Base-by-base conservation (phyloP, 352 stramenopile genomes). In the Globisporangium heterothallicum region DNA sequence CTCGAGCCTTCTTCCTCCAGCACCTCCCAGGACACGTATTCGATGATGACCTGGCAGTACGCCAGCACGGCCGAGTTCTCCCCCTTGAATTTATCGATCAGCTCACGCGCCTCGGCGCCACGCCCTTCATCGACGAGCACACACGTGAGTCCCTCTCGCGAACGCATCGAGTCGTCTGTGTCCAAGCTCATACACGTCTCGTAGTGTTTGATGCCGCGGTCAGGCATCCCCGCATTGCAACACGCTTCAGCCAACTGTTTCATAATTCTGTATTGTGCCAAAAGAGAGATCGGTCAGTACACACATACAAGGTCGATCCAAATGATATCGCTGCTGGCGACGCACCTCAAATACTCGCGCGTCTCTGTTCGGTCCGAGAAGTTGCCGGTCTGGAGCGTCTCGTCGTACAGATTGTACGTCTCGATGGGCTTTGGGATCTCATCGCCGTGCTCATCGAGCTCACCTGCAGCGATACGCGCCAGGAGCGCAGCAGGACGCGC, bases 21-120 rank as follows among this genome's bases (percentile, higher is more conserved):
- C 44, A 94, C 84, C 56, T 94, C 84, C 84, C 84, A 94, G 19
- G 78, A 91, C 34, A 94, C 80, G 64, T 94, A 94, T 56, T 94
- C 84, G 32, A 94, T 69, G 27, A 94, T 81, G 42, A 92, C 82
- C 26, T 74, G 78, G 47, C 81, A 92, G 55, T 92, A 94, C 24
- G 83, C 84, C 5, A 94, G 59, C 49, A 94, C 69, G 1, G 79
- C 73, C 32, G 84, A 89, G 12, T 68, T 42, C 12, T 76, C 64
- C 24, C 61, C 58, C 6, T 38, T 26, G 61, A 85, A 80, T 38
- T 81, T 61, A 19, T 92, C 81, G 48, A 94, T 76, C 35, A 92
- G 53, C 19, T 55, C 69, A 2, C 84, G 74, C 5, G 81, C 84
- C 48, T 94, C 80, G 4, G 66, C 79, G 16, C 81, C 84, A 16